Base-by-base conservation (phyloP, 2,329 filamentous ascomycete species). In the Claviceps fusiformis region DNA sequence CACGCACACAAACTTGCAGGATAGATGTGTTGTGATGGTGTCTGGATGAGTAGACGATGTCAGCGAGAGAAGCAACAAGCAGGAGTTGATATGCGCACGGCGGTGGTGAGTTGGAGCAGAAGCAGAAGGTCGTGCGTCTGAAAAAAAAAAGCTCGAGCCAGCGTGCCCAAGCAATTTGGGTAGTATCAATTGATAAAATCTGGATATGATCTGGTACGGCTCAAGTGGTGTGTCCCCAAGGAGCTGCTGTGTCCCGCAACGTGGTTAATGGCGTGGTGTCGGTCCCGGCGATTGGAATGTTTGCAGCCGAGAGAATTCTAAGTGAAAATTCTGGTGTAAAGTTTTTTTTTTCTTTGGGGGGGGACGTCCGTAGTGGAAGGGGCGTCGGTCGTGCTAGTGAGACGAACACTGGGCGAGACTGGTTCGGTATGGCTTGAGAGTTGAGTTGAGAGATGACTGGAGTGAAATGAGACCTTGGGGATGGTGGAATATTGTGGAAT, bases 221-320 rank as follows among this genome's bases (percentile, higher is more conserved):
- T 15, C 17, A 48, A 54, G 27, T 54, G 45, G 24, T 46, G 39
- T 41, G 39, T 15, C 39, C 39, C 15, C 8, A 15, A 41, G 27
- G 39, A 50, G 53, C 53, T 50, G 53, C 53, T 17, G 53, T 41
- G 53, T 54, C 27, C 52, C 39, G 46, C 37, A 37, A 50, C 17
- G 53, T 31, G 5, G 53, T n/a, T 29, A n/a, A 37, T 29, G 35
- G 46, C 37, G 52, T 31, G 44, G 52, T 46, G 51, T 50, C 46
- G 29, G 46, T 54, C 53, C 44, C 13, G 53, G 29, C 35, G 35
- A 35, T 15, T 35, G 53, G 53, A 54, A 54, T 50, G 47, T 48
- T 5, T 50, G 45, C 52, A 41, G 46, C 37, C 45, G 33, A 43
- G 8, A n/a, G 27, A 9, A n/a, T 31, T 48, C 9, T 17, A 7